phyloP scores from a whole-genome alignment of 1,284 basidiomycete genomes.

The Cryptococcus hybrid region DNA sequence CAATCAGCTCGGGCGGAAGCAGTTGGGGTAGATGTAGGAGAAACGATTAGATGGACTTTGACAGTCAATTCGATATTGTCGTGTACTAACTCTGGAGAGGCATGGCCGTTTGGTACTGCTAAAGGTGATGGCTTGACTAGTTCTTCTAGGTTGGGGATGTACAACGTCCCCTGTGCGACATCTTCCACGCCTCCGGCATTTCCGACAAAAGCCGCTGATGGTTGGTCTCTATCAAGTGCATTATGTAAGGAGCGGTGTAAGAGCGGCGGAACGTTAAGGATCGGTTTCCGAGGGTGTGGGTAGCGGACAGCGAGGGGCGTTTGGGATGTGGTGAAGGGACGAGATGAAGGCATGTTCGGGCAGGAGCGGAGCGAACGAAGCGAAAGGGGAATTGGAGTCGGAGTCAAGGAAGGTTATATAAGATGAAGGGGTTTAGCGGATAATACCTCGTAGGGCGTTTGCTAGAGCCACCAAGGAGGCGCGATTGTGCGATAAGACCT shows the following conservation, averaged over 20 bases:
- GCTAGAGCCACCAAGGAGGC: no score
- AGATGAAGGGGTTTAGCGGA: no score
- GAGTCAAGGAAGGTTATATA: no score
- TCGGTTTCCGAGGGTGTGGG: conserved; percentile 35
- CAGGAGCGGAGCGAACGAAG: no score
- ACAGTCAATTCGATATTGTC: conserved; percentile 44
- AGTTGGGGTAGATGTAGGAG: background rate
- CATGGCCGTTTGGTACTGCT: background rate
- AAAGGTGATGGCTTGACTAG: conserved; percentile 5
- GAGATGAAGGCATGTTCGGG: background rate
- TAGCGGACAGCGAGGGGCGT: conserved; percentile 41
- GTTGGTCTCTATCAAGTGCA: conserved; percentile 34
- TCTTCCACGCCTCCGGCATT: background rate
- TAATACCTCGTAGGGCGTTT: no score
- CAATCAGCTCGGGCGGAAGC: conserved; percentile 2
- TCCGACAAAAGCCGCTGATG: conserved; percentile 9
- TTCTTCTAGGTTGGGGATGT: background rate
- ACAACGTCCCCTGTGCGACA: background rate
- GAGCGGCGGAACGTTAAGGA: conserved; percentile 38
- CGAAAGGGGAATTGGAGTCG: no score
- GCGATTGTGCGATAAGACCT: no score
- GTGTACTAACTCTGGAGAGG: background rate
- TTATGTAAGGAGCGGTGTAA: conserved; percentile 46
- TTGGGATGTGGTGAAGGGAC: conserved; percentile 42
- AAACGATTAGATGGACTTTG: conserved; percentile 39